Base-by-base conservation (phyloP, 305 asterid species). In the Petunia hybrid region DNA sequence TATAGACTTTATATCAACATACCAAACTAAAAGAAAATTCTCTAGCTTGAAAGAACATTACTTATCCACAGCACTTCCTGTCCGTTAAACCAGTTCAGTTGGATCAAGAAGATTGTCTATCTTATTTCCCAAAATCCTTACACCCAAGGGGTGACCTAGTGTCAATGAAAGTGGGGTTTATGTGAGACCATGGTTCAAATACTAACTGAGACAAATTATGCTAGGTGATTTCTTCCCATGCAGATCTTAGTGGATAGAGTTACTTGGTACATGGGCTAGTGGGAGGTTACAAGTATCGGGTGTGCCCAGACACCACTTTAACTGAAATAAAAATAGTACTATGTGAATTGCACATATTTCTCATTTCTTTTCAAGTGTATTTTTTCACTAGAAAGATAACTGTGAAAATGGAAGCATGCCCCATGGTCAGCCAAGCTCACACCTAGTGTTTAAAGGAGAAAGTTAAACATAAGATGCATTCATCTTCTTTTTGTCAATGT, bases 401-500 rank as follows among this genome's bases (percentile, higher is more conserved):
- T 5, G 13, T 0, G 7, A 66, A 39, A 66, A 38, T 2, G 16
- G 5, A 65, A 13, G 51, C 10, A 1, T 1, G 39, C 9, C 41
- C 77, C 60, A 45, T 70, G 42, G 40, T 70, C 77, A 43, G 59
- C 78, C 38, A 73, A 0, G 45, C 62, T 35, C 62, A 35, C 0
- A 73, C n/a, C 1, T 12, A 7, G 45, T 35, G 36, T 36, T 51
- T 35, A 51, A 36, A 35, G 45, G 35, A 73, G 36, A 73, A 71
- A 36, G 7, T 4, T 51, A 51, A 51, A 51, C 78, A 51, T 48
- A 73, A 36, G 36, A 73, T 51, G 78, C 62, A 73, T 73, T 51
- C 48, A 73, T 73, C 62, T 8, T 42, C 40, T 43, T 48, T 68
- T 43, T 16, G 76, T 43, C 55, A 16, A 68, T 13, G 63, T 36